Conservation (phyloP, 1,284 basidiomycete genomes). For the Ustilago tritici region DNA sequence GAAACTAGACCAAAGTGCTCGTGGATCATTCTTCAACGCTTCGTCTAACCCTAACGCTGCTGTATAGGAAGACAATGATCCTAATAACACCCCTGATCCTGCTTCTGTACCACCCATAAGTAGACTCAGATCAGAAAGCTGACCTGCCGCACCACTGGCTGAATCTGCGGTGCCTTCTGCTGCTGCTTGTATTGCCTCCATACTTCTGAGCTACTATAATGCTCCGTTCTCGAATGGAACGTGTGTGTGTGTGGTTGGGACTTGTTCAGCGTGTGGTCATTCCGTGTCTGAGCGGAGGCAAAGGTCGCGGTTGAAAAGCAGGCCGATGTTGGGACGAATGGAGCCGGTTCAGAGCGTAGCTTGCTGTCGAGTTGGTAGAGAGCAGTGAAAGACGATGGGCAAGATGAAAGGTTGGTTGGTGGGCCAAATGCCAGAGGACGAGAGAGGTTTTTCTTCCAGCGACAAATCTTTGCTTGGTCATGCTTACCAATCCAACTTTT, state of each 20-base stretch:
- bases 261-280: neutral
- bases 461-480: conserved; percentile 7
- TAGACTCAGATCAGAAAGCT: conserved; percentile 19
- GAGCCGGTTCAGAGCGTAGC: too few relatives aligned
- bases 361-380: too few relatives aligned
- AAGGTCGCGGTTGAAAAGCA: neutral
- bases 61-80: neutral
- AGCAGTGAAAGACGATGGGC: too few relatives aligned
- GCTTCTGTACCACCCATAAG: conserved; percentile 37
- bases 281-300: neutral
- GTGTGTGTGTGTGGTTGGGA: conserved; percentile 1
- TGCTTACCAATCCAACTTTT: conserved; percentile 26
- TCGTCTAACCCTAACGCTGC: conserved; percentile 13
- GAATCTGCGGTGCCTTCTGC: neutral
- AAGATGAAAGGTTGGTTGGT: too few relatives aligned
- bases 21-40: conserved; percentile 39
- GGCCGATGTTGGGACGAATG: too few relatives aligned
- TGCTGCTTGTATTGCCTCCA: neutral
- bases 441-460: neutral
- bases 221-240: neutral
- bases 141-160: neutral
- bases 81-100: neutral
- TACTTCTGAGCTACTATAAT: too few relatives aligned
- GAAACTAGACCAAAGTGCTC: conserved; percentile 50
- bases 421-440: neutral